phyloP scores from a whole-genome alignment of 768 basidiomycete genomes.

The Kwoniella pini region DNA sequence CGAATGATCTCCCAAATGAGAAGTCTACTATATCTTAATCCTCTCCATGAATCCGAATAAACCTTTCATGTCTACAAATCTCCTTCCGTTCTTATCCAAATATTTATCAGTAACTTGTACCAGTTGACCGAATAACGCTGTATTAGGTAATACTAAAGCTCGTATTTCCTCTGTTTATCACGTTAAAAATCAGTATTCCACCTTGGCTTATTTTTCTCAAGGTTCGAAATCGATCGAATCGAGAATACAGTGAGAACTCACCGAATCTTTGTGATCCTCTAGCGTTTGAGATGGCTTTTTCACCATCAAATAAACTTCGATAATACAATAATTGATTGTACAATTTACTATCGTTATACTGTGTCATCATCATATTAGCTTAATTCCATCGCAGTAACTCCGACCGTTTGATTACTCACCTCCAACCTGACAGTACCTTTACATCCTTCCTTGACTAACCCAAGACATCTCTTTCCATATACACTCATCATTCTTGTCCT shows the following conservation, averaged over 20 bases:
- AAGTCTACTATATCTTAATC: conserved; percentile 42
- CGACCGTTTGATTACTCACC: conserved; percentile 65
- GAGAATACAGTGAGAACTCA: conserved; percentile 38
- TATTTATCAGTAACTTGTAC: conserved; percentile 69
- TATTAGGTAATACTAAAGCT: conserved; percentile 61
- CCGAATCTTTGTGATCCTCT: conserved; percentile 57
- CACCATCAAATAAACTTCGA: conserved; percentile 70
- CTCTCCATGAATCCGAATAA: conserved; percentile 76
- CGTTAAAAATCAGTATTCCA: not conserved
- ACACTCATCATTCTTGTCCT: conserved; percentile 93
- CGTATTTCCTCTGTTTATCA: conserved; percentile 61
- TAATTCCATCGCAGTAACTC: not conserved
- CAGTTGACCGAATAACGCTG: conserved; percentile 61
- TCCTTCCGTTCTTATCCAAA: conserved; percentile 79
- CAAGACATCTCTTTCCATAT: conserved; percentile 79
- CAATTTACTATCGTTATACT: conserved; percentile 82
- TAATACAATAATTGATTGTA: conserved; percentile 91
- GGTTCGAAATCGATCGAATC: not conserved
- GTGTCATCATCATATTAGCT: conserved; percentile 4
- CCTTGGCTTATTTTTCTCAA: too few relatives aligned
- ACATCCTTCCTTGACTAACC: conserved; percentile 61
- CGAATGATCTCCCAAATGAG: too few relatives aligned
- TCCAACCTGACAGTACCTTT: conserved; percentile 71
- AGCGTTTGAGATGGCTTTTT: conserved; percentile 63
- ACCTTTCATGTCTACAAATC: conserved; percentile 78